These are phyloP conservation scores for Boletus fagicola DNA, from an alignment of 768 basidiomycete genomes.

Conservation along the genomic window DNA sequence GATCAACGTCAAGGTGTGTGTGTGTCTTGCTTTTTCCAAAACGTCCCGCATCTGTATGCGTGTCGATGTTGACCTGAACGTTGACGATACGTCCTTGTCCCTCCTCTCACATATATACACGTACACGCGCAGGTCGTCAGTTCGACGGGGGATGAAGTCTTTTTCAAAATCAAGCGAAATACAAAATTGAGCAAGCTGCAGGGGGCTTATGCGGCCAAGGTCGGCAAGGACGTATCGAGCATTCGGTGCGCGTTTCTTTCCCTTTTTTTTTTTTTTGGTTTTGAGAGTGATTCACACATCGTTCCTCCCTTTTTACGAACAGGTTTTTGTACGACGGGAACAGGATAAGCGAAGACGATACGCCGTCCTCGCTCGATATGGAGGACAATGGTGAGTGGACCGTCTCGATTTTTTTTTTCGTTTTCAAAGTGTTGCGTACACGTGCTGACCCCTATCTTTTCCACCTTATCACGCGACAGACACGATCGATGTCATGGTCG, in stretches of 20 bases:
- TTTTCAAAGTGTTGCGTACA: no score
- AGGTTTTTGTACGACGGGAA: constrained; percentile 91
- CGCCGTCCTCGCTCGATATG: constrained; percentile 81
- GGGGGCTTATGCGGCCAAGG: constrained; percentile 88
- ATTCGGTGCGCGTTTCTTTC: constrained; percentile 66
- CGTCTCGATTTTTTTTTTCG: no score
- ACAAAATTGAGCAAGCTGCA: constrained; percentile 92
- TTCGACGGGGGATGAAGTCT: constrained; percentile 81
- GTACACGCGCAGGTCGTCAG: constrained; percentile 59
- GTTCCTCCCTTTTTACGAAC: no score
- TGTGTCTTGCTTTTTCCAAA: constrained; percentile 12
- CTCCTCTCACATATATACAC: neutral
- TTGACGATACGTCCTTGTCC: neutral
- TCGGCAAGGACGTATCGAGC: constrained; percentile 82
- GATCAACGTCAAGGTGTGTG: constrained; percentile 81
- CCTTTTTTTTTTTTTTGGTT: neutral
- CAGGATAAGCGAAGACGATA: constrained; percentile 87
- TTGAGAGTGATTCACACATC: no score
- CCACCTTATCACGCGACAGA: constrained; percentile 41
- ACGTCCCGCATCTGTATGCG: neutral
- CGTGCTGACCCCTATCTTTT: constrained; percentile 5
- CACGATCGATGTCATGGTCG: constrained; percentile 95
- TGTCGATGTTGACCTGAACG: neutral
- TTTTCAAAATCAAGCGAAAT: constrained; percentile 95
- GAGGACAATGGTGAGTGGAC: constrained; percentile 71